These are phyloP conservation scores for Cordyceps cicadae DNA, from an alignment of 2,329 filamentous ascomycete species.

Conservation along the genomic window DNA sequence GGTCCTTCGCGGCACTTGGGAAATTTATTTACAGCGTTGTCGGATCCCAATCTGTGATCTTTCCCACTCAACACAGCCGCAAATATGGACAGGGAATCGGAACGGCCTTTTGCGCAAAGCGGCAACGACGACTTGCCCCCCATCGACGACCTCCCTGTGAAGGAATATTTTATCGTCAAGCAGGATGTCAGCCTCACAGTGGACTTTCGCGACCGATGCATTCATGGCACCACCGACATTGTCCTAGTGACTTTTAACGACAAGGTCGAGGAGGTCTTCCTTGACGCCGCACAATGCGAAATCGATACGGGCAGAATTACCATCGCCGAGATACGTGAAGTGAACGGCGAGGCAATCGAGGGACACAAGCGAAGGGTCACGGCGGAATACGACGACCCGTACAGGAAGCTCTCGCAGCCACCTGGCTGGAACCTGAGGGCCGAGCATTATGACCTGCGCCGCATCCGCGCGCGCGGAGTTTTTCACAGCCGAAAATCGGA, in stretches of 20 bases:
- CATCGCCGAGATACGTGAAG: constrained; percentile 34
- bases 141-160: constrained; percentile 27
- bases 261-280: constrained; percentile 48
- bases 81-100: background rate
- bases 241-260: constrained; percentile 59
- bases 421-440: constrained; percentile 54
- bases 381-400: constrained; percentile 53
- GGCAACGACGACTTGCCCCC: constrained; percentile 25
- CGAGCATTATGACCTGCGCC: constrained; percentile 66
- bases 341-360: constrained; percentile 27
- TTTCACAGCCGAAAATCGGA: constrained; percentile 44
- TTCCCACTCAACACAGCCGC: background rate
- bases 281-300: constrained; percentile 55
- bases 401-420: constrained; percentile 55
- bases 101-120: constrained; percentile 22
- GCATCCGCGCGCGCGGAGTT: constrained; percentile 54
- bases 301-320: constrained; percentile 48
- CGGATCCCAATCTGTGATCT: background rate
- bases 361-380: constrained; percentile 32
- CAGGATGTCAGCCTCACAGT: constrained; percentile 87
- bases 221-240: constrained; percentile 75
- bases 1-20: background rate
- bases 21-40: background rate
- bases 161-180: constrained; percentile 54
- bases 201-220: constrained; percentile 66